Evolutionary conservation across 2,329 filamentous ascomycete genomes (phyloP).

Genomic region (Zasmidium angulare): DNA sequence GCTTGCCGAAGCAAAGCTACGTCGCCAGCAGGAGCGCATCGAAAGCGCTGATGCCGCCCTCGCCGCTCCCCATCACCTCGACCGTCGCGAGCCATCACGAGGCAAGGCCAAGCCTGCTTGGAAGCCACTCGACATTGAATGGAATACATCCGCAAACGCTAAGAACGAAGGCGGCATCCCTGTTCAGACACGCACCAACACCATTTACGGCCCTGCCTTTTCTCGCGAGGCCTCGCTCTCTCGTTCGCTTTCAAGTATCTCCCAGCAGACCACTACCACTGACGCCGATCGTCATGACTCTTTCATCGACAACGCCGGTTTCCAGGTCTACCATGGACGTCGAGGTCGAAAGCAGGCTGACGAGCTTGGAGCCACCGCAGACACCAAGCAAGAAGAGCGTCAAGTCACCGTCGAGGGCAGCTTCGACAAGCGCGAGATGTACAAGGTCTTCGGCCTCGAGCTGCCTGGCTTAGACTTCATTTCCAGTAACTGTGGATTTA

Average conservation of each 20-base stretch:
- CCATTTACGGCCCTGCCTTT: constrained; percentile 29
- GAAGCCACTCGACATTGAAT: constrained; percentile 29
- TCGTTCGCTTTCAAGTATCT: constrained; percentile 30
- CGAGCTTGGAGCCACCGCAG: constrained; percentile 26
- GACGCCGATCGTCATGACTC: constrained; percentile 24
- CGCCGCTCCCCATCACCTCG: constrained; percentile 13
- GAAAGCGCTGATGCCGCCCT: constrained; percentile 31
- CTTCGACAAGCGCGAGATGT: constrained; percentile 34
- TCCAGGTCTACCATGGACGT: constrained; percentile 33
- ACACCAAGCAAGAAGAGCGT: constrained; percentile 28
- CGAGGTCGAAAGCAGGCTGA: constrained; percentile 7
- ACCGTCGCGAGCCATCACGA: constrained; percentile 22
- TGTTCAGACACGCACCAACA: constrained; percentile 27
- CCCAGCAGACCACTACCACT: constrained; percentile 24
- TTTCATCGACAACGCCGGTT: constrained; percentile 23
- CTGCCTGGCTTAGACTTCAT: constrained; percentile 45
- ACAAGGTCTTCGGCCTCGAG: constrained; percentile 41
- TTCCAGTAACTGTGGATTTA: constrained; percentile 30
- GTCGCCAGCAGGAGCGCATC: constrained; percentile 35
- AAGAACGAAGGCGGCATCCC: constrained; percentile 6
- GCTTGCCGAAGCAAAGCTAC: constrained; percentile 32
- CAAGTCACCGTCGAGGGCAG: constrained; percentile 32
- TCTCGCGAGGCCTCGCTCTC: constrained; percentile 27
- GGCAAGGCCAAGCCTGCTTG: constrained; percentile 26
- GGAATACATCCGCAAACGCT: constrained; percentile 3